phyloP scores from a whole-genome alignment of 1,284 basidiomycete genomes.

The Rhodotorula sp. region DNA sequence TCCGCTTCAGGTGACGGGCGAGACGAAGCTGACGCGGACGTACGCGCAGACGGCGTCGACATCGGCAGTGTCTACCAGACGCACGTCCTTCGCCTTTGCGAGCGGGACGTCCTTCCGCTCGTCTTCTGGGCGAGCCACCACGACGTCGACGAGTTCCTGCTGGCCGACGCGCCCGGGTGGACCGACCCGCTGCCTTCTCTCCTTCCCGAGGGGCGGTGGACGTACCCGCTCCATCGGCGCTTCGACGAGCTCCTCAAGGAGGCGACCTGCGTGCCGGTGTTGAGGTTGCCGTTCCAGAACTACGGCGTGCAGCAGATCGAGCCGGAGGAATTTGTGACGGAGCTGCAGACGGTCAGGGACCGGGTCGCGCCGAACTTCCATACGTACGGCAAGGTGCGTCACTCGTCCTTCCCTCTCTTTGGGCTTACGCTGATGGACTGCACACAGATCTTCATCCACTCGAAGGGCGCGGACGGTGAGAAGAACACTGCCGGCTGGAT shows the following conservation, averaged over 20 bases:
- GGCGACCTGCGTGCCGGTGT: conserved; percentile 33
- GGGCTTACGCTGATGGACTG: not conserved
- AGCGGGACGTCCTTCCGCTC: conserved; percentile 23
- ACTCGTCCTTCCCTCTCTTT: fast-evolving
- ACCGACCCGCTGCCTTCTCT: conserved; percentile 12
- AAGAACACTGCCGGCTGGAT: conserved; percentile 15
- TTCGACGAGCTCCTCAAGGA: conserved; percentile 4
- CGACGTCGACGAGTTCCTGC: conserved; percentile 41
- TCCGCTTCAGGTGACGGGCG: not conserved
- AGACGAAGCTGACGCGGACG: not conserved
- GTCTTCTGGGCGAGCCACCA: conserved; percentile 32
- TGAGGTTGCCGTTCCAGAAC: conserved; percentile 34
- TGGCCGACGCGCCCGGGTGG: conserved; percentile 32
- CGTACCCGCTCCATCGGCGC: conserved; percentile 20
- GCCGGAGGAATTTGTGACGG: conserved; percentile 15
- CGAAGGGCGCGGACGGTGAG: not conserved
- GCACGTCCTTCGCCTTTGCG: conserved; percentile 33
- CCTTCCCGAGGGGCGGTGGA: not conserved
- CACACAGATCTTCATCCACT: conserved; percentile 31
- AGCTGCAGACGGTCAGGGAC: conserved; percentile 22
- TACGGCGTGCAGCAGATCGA: conserved; percentile 22
- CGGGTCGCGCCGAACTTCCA: conserved; percentile 1
- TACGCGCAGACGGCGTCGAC: conserved; percentile 15
- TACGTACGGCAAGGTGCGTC: conserved; percentile 38
- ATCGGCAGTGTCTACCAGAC: conserved; percentile 28